Percentiles rank a stretch among this genome's conserved stretches.
These are phyloP conservation scores for Amanita brunnescens DNA, from an alignment of 768 basidiomycete genomes.

Conservation along the genomic window DNA sequence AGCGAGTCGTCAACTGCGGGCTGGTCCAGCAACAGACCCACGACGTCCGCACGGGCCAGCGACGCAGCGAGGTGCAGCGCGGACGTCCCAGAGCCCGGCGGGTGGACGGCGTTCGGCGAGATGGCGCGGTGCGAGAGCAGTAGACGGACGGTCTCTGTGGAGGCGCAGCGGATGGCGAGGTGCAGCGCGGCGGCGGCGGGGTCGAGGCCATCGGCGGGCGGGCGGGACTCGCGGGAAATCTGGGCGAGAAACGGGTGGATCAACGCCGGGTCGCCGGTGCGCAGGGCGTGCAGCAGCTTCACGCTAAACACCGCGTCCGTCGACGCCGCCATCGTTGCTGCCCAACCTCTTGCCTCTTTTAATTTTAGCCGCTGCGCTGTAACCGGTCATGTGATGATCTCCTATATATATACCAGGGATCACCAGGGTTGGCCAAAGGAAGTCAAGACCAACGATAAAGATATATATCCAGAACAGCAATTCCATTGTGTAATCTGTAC, in stretches of 20 bases:
- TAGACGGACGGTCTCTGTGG: constrained; percentile 56
- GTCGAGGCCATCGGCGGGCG: constrained; percentile 16
- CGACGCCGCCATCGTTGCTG: neutral
- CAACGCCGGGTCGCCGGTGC: constrained; percentile 55
- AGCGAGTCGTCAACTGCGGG: constrained; percentile 73
- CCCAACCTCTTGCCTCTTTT: too few species aligned
- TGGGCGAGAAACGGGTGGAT: constrained; percentile 81
- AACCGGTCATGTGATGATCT: too few species aligned
- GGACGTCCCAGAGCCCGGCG: constrained; percentile 66
- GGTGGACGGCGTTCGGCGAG: constrained; percentile 71
- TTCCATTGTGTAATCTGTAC: neutral
- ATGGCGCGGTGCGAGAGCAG: constrained; percentile 68
- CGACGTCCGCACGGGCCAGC: constrained; percentile 63
- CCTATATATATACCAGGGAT: too few species aligned
- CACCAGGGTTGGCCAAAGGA: too few species aligned
- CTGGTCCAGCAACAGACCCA: constrained; percentile 71
- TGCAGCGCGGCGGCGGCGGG: constrained; percentile 71
- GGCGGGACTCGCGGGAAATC: constrained; percentile 59
- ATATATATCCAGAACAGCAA: neutral
- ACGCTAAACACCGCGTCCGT: too few species aligned
- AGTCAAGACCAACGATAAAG: too few species aligned
- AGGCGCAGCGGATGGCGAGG: constrained; percentile 75
- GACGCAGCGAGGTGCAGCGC: constrained; percentile 62
- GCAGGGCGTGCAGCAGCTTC: neutral
- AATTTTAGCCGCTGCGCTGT: too few species aligned